phyloP scores from a whole-genome alignment of 1,139 yeast species.

The Yamadazyma pseudoaaseri region DNA sequence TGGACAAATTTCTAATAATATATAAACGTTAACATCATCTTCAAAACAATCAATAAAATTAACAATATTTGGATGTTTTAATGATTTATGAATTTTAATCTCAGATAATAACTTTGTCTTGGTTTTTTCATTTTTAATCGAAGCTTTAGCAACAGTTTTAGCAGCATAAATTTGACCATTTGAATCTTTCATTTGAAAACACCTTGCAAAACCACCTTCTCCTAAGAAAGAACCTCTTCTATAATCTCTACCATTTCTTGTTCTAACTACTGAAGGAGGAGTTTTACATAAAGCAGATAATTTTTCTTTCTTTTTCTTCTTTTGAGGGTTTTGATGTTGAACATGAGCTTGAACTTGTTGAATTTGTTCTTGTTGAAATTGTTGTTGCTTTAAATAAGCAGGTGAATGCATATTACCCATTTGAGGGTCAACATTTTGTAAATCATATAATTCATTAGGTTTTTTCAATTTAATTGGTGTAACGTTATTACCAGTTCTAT shows the following conservation, averaged over 20 bases:
- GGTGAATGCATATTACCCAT: conserved; percentile 13
- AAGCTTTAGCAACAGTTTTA: conserved; percentile 94
- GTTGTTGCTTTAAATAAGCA: conserved; percentile 12
- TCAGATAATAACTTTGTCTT: conserved; percentile 87
- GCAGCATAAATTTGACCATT: conserved; percentile 91
- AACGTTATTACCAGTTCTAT: conserved; percentile 31
- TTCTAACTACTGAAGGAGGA: conserved; percentile 89
- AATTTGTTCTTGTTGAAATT: conserved; percentile 15
- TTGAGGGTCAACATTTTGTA: conserved; percentile 16
- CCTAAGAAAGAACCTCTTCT: conserved; percentile 91
- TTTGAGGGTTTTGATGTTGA: conserved; percentile 11
- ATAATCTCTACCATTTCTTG: conserved; percentile 83
- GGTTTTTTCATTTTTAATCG: conserved; percentile 88
- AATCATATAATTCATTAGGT: conserved; percentile 12
- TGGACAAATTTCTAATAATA: conserved; percentile 89
- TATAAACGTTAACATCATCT: conserved; percentile 90
- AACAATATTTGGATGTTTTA: conserved; percentile 87
- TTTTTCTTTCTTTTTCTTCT: conserved; percentile 77
- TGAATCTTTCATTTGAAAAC: conserved; percentile 94
- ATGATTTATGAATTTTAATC: conserved; percentile 89
- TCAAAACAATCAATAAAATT: conserved; percentile 93
- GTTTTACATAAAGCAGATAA: conserved; percentile 87
- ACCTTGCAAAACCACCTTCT: conserved; percentile 98
- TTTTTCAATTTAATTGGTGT: conserved; percentile 43
- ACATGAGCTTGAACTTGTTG: conserved; percentile 18